Base-by-base conservation (phyloP, 2,329 filamentous ascomycete genomes). In the Clarireedia sp. region DNA sequence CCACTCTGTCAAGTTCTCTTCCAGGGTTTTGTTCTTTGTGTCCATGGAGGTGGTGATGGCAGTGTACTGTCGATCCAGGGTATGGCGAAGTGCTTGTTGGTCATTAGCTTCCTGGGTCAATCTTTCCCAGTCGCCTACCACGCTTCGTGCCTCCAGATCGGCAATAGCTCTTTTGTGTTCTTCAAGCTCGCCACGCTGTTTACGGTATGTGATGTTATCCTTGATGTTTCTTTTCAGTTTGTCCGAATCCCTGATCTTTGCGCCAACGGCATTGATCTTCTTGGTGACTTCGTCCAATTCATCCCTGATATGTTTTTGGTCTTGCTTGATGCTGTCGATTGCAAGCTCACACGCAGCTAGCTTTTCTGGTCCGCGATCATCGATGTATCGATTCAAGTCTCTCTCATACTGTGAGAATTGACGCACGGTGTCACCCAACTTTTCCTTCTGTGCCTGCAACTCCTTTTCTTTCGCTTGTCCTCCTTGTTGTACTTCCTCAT, bases 201-300 rank as follows among this genome's bases (percentile, higher is more conserved):
- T 86, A 56, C 94, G 87, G 69, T 90, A 96, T 59, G 85, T 85
- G 51, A 97, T 74, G 65, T 99, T 99, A 68, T 97, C 90, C 21
- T 78, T 78, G 63, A 99, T 96, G 60, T 89, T 90, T 64, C 89
- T 86, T 72, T 90, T 92, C 55, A 85, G 91, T 57, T 85, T 83
- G 60, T 91, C 87, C 55, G 89, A 87, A 65, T 90, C 89, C 63
- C 84, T 82, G 51, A 91, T 79, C 51, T 90, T 85, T 48, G 87
- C 81, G 61, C 87, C 86, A 50, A 96, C 78, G 63, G 85, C 84
- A 70, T 95, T 94, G 58, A 89, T 83, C 54, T 86, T 80, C 23
- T 79, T 76, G 2, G 84, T 86, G 51, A 94, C 74, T 46, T 82
- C 75, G 12, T 73, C 73, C 66, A 89, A 83, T 60, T 94, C 87